Evolutionary conservation across 352 stramenopile species (phyloP).

Genomic region (Phytophthora palmivora): DNA sequence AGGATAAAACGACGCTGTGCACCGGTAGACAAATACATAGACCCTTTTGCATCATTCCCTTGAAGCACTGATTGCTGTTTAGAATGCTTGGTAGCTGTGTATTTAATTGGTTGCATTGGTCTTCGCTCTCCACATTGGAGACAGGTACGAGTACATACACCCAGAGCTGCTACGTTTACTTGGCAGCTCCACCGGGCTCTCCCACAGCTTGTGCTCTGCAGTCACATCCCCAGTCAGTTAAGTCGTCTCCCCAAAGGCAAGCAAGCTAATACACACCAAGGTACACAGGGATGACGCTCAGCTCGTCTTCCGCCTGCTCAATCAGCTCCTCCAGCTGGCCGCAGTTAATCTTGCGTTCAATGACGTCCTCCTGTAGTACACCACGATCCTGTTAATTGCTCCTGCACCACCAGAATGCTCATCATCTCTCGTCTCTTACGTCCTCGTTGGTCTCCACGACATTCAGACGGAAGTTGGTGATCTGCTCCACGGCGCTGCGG

Average conservation of each 20-base stretch:
- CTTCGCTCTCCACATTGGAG: constrained; percentile 1
- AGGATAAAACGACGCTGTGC: constrained; percentile 13
- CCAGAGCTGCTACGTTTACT: constrained; percentile 21
- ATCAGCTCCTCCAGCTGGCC: constrained; percentile 90
- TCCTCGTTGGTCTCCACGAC: constrained; percentile 78
- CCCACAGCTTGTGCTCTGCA: constrained; percentile 88
- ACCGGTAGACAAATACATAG: constrained; percentile 44
- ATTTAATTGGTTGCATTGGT: constrained; percentile 28
- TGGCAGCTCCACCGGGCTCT: constrained; percentile 64
- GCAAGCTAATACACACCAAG: constrained; percentile 53
- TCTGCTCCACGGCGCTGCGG: constrained; percentile 80
- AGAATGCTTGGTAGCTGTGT: constrained; percentile 28
- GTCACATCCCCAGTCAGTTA: constrained; percentile 10
- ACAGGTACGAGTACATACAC: constrained; percentile 3
- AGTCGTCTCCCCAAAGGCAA: not conserved
- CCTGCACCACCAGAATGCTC: constrained; percentile 25
- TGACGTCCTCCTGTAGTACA: constrained; percentile 64
- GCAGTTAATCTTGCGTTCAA: constrained; percentile 89
- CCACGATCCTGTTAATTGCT: not conserved
- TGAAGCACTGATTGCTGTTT: constrained; percentile 8
- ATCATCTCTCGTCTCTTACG: constrained; percentile 40
- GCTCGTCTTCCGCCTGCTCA: constrained; percentile 86
- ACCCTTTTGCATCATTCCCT: constrained; percentile 29
- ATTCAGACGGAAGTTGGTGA: constrained; percentile 88
- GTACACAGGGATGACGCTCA: constrained; percentile 88